Percentiles rank a stretch among this genome's conserved stretches.
Conservation (phyloP, 208 protist genomes). For the Wallacemonas sp. region DNA sequence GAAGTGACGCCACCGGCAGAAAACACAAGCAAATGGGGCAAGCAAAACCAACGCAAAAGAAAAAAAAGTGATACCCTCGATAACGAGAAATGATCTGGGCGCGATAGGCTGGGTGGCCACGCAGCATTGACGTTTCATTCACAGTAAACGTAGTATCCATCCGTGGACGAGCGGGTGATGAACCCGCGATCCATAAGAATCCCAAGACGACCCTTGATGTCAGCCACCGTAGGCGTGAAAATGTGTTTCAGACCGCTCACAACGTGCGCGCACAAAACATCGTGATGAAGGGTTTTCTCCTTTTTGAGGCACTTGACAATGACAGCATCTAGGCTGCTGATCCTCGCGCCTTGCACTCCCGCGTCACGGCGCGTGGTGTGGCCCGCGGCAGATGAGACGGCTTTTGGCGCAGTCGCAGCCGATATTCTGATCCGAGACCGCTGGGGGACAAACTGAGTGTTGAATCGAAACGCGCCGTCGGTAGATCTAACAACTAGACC, state of each 20-base stretch:
- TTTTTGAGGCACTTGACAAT: conserved; percentile 71
- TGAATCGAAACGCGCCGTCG: conserved; percentile 28
- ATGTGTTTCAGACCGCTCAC: conserved; percentile 19
- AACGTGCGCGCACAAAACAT: conserved; percentile 42
- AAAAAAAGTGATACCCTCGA: too few species aligned
- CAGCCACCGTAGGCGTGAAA: conserved; percentile 32
- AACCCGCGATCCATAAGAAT: conserved; percentile 69
- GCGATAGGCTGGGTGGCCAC: too few species aligned
- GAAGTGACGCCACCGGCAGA: too few species aligned
- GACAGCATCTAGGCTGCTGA: conserved; percentile 52
- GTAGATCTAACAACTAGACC: conserved; percentile 16
- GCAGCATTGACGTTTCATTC: too few species aligned
- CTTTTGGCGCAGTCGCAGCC: neutral
- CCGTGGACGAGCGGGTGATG: conserved; percentile 32
- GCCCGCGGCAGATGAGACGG: neutral
- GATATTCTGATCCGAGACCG: conserved; percentile 29
- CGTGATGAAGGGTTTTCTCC: conserved; percentile 45
- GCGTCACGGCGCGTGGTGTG: neutral
- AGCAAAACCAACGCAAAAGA: too few species aligned
- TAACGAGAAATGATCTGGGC: too few species aligned
- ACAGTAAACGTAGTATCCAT: conserved; percentile 27
- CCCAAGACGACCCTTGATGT: conserved; percentile 68
- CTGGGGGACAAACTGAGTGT: conserved; percentile 28
- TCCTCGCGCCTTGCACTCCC: conserved; percentile 22
- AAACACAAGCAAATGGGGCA: too few species aligned